phyloP scores from a whole-genome alignment of 192 early-diverging fungal genomes.

The Coemansia sp. region DNA sequence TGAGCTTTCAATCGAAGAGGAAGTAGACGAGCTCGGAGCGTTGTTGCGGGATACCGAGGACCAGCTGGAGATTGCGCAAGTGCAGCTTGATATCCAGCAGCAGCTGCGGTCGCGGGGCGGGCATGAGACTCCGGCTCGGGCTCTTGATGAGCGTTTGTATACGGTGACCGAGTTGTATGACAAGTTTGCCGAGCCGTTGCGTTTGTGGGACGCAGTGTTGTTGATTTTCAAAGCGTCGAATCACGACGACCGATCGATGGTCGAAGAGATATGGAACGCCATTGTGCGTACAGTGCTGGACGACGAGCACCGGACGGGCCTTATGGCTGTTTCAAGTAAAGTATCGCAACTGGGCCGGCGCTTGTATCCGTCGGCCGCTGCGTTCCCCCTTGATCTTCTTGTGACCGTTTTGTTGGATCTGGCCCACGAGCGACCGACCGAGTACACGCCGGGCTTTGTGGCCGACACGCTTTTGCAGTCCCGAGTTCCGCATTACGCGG shows the following conservation, averaged over 20 bases:
- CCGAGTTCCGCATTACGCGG: conserved; percentile 27
- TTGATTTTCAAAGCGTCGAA: conserved; percentile 60
- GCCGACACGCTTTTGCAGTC: conserved; percentile 23
- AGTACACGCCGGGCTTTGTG: conserved; percentile 23
- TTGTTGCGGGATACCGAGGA: conserved; percentile 59
- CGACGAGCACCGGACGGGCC: conserved; percentile 21
- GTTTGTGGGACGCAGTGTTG: conserved; percentile 55
- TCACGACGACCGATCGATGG: conserved; percentile 49
- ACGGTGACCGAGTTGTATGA: conserved; percentile 54
- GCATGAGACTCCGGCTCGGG: conserved; percentile 11
- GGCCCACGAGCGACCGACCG: conserved; percentile 18
- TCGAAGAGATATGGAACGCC: conserved; percentile 32
- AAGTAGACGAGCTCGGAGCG: conserved; percentile 42
- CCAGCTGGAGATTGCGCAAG: conserved; percentile 61
- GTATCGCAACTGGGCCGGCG: conserved; percentile 25
- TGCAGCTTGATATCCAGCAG: conserved; percentile 56
- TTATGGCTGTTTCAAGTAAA: conserved; percentile 30
- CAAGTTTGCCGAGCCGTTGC: conserved; percentile 55
- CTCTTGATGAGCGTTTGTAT: conserved; percentile 29
- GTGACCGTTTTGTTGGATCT: conserved; percentile 22
- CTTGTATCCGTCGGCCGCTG: conserved; percentile 45
- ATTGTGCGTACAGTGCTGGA: conserved; percentile 36
- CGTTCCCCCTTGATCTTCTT: conserved; percentile 34
- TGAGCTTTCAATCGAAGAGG: conserved; percentile 26
- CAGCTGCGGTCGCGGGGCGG: conserved; percentile 14